Conservation (phyloP, 352 stramenopile genomes). For the Phytophthora rubi region DNA sequence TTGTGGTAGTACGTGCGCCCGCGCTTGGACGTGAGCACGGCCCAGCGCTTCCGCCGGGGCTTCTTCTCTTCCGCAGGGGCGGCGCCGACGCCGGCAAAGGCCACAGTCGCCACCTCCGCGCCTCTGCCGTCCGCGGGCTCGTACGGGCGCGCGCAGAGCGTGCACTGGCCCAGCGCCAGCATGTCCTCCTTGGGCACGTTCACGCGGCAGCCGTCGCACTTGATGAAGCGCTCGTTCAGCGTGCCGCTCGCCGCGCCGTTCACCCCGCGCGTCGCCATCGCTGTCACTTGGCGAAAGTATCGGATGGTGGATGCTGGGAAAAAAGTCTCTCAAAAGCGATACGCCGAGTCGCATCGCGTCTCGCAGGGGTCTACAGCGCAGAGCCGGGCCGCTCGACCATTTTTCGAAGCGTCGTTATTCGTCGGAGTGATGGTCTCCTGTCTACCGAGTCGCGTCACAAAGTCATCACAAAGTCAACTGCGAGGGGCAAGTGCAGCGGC, state of each 20-base stretch:
- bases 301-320: too few relatives aligned
- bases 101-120: conserved; percentile 45
- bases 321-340: neutral
- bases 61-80: conserved; percentile 26
- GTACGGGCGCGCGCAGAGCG: conserved; percentile 58
- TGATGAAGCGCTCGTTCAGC: conserved; percentile 84
- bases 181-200: conserved; percentile 86
- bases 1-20: conserved; percentile 87
- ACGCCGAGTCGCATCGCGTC: conserved; percentile 7
- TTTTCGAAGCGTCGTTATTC: conserved; percentile 18
- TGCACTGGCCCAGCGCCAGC: conserved; percentile 64
- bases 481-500: neutral
- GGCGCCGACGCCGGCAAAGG: conserved; percentile 32
- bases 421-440: too few relatives aligned
- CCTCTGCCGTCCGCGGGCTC: conserved; percentile 39
- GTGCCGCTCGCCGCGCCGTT: conserved; percentile 63
- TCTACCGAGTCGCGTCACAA: conserved; percentile 18
- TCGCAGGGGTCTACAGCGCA: conserved; percentile 1
- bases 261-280: conserved; percentile 52
- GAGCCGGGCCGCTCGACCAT: conserved; percentile 16
- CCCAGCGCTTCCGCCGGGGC: conserved; percentile 60
- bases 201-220: conserved; percentile 72
- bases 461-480: conserved; percentile 26
- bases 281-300: neutral
- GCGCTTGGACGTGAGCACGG: conserved; percentile 65